Evolutionary conservation across 108 stramenopile genomes (phyloP), one percentile per base, ranked within the genome.

Genomic region (Cyclotella choctawhatcheeana): DNA sequence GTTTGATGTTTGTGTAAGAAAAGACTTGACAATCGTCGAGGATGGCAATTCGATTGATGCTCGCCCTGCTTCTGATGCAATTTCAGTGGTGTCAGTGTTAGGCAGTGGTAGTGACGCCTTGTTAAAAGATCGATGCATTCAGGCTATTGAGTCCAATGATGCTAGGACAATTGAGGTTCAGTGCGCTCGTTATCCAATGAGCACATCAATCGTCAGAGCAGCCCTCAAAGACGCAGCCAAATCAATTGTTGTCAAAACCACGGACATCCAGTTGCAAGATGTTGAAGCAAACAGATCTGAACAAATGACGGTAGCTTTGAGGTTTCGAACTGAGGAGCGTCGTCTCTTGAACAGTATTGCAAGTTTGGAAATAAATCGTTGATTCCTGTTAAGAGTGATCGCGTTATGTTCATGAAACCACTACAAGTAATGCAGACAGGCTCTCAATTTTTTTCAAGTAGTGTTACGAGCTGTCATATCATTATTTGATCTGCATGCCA

Each of bases 321-420:
- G 67, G 27, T 84, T 84, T 74, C 83, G 85, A 62, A 69, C 82
- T 13, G 81, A 81, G 55, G 85, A 85, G 43, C 68, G 79, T 31
- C 79, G 80, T 37, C 44, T 85, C 17, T 64, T 84, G 30, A 7
- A 18, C 13, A 24, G 14, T 26, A 65, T 81, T 63, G 68, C 66
- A n/a, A n/a, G n/a, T n/a, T n/a, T n/a, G n/a, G n/a, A n/a, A n/a
- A n/a, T n/a, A n/a, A n/a, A n/a, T n/a, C n/a, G n/a, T n/a, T n/a
- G n/a, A n/a, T n/a, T n/a, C n/a, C n/a, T n/a, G n/a, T n/a, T n/a
- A n/a, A n/a, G n/a, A n/a, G n/a, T n/a, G n/a, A n/a, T n/a, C n/a
- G n/a, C n/a, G n/a, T n/a, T n/a, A n/a, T n/a, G n/a, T n/a, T n/a
- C n/a, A n/a, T n/a, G n/a, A n/a, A n/a, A n/a, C n/a, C n/a, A n/a